These are phyloP conservation scores for Pecoramyces ruminantium DNA, from an alignment of 192 early-diverging fungal genomes.

Conservation along the genomic window DNA sequence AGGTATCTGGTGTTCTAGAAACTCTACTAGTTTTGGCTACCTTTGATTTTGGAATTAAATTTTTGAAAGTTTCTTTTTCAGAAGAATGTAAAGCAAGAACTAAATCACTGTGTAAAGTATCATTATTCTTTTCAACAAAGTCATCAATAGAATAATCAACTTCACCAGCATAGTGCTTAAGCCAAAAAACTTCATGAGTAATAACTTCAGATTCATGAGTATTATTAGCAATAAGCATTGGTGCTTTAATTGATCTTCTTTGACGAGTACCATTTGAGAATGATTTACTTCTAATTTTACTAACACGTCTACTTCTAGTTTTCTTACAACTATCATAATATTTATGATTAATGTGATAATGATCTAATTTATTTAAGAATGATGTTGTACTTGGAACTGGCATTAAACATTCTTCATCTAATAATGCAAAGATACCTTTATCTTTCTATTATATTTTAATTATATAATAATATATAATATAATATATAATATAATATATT, in stretches of 20 bases:
- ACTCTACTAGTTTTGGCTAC: not conserved
- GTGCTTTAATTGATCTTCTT: not conserved
- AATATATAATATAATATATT: too few species aligned
- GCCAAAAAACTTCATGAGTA: not conserved
- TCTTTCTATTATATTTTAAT: not conserved
- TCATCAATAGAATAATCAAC: slow-evolving; percentile 79
- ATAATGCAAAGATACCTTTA: not conserved
- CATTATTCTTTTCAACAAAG: slow-evolving; percentile 98
- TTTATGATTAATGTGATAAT: not conserved
- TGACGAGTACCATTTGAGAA: slow-evolving; percentile 7
- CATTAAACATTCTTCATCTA: not conserved
- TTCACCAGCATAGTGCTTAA: slow-evolving; percentile 87
- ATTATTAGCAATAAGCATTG: slow-evolving; percentile 29
- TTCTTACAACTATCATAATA: not conserved
- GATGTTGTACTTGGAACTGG: not conserved
- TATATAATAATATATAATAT: too few species aligned
- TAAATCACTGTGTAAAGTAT: slow-evolving; percentile 83
- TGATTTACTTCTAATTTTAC: slow-evolving; percentile 31
- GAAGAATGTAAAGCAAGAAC: slow-evolving; percentile 69
- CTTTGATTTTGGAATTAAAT: not conserved
- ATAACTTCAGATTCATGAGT: slow-evolving; percentile 5
- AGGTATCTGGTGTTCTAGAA: not conserved
- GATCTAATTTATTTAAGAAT: not conserved
- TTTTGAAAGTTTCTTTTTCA: not conserved
- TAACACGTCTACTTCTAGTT: not conserved